Conservation (phyloP, 805 yeast species). For the Starmerella gropengiesseri region DNA sequence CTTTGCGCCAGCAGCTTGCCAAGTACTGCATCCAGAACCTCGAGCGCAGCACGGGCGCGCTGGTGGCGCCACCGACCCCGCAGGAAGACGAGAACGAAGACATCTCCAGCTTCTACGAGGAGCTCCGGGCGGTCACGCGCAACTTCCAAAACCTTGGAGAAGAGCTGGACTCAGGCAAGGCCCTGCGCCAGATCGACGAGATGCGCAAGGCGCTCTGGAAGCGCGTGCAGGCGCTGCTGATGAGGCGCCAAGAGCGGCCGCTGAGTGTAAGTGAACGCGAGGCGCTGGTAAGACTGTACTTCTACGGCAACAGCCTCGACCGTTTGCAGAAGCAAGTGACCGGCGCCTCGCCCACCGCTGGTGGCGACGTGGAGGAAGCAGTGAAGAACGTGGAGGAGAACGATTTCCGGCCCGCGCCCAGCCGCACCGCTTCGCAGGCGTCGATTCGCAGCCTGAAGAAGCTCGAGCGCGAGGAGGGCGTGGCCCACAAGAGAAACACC, state of each 20-base stretch:
- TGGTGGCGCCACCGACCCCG: not conserved
- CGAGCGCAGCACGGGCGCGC: constrained; percentile 30
- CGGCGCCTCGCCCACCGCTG: constrained; percentile 4
- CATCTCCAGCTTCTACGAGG: constrained; percentile 18
- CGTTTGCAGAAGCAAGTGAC: constrained; percentile 16
- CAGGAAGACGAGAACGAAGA: constrained; percentile 17
- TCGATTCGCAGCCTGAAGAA: constrained; percentile 35
- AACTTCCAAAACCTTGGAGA: not conserved
- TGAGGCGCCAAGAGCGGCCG: constrained; percentile 15
- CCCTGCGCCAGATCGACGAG: constrained; percentile 15
- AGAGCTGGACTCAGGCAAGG: not conserved
- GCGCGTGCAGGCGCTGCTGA: constrained; percentile 21
- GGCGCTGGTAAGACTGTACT: constrained; percentile 20
- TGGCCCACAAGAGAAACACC: constrained; percentile 75
- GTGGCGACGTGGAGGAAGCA: constrained; percentile 12
- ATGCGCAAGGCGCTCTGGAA: constrained; percentile 18
- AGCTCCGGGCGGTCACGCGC: constrained; percentile 16
- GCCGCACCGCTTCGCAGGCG: constrained; percentile 25
- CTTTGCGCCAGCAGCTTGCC: constrained; percentile 61
- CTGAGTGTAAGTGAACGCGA: constrained; percentile 23
- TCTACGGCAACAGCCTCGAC: constrained; percentile 22
- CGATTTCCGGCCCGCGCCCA: constrained; percentile 22
- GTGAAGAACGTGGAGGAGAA: constrained; percentile 21
- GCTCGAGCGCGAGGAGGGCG: constrained; percentile 88
- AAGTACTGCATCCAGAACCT: constrained; percentile 73